Evolutionary conservation across 257 asterid genomes (phyloP), one percentile per base, ranked within the genome.

Genomic region (Rehmannia glutinosa): DNA sequence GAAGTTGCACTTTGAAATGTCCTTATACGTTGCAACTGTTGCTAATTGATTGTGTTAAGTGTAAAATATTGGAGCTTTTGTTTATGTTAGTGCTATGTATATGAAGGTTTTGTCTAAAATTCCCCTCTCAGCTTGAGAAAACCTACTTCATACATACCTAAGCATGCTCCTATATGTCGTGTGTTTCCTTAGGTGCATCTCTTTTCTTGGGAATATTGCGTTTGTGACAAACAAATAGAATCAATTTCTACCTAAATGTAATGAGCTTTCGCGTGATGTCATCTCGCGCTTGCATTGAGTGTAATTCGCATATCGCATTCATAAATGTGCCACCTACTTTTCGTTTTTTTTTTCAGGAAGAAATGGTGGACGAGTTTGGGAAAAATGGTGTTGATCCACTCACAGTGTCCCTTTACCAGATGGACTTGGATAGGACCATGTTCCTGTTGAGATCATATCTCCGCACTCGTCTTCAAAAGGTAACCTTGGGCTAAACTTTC

Each of bases 391-490:
- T 74, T 36, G 99, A 93, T 69, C 97, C 96, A 1, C 86, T 93
- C 47, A 88, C 89, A 0, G 82, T 85, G 28, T 93, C 97, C 30
- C 99, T 93, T 62, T 86, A 90, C 81, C 92, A 88, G 81, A 86
- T 90, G 96, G 99, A 93, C 81, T 71, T 90, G 82, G 96, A 93
- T 59, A 82, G 96, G 64, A 90, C 91, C 41, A 72, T 83, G 81
- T 90, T 81, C 70, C 81, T 90, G 25, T 79, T 93, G 75, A 82
- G 97, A 77, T 93, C 96, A 30, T 90, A 93, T 81, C 74, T 93
- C 19, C 90, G 97, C 41, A 83, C 92, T 76, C 97, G 97, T 65
- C 91, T 93, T 46, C 92, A 78, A 74, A 90, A 88, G 97, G 99
- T 93, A 78, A 68, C 64, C 19, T 32, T 64, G 28, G 56, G 25